A percentile compares a stretch with the other conserved stretches of the same genome.
phyloP scores from a whole-genome alignment of 2,329 filamentous ascomycete genomes.

The Ophiostoma ulmi region DNA sequence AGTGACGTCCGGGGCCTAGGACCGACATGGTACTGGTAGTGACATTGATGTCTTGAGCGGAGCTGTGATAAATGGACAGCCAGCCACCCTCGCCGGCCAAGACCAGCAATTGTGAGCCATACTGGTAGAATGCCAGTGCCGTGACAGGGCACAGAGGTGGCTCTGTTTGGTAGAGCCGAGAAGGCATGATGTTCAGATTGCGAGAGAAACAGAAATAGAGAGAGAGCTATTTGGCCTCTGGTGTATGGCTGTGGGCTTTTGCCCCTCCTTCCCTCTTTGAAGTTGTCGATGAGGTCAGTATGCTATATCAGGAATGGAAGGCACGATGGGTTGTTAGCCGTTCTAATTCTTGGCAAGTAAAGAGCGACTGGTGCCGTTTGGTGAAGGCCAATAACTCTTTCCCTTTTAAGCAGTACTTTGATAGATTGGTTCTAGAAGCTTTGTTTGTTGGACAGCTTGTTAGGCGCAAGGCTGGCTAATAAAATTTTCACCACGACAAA shows the following conservation, averaged over 20 bases:
- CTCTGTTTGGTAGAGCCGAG: neutral
- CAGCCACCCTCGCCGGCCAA: slow-evolving; percentile 57
- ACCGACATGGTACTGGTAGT: too few relatives aligned
- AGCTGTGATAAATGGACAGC: slow-evolving; percentile 48
- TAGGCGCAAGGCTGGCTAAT: slow-evolving; percentile 6
- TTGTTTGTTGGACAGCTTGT: neutral
- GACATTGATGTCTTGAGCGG: slow-evolving; percentile 25
- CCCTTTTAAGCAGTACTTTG: neutral
- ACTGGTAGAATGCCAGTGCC: slow-evolving; percentile 49
- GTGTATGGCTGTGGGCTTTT: neutral
- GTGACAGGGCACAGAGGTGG: slow-evolving; percentile 50
- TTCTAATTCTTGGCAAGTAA: neutral
- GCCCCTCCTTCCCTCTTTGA: slow-evolving; percentile 8
- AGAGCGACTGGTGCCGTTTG: neutral
- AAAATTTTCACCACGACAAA: slow-evolving; percentile 3
- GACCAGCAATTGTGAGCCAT: slow-evolving; percentile 27
- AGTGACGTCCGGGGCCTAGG: neutral
- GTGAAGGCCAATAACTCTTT: neutral
- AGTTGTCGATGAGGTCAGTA: neutral
- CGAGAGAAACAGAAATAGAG: neutral
- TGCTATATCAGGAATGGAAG: neutral
- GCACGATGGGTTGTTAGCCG: neutral
- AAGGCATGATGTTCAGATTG: slow-evolving; percentile 6
- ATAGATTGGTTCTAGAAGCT: neutral
- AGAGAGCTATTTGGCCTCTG: neutral